A percentile compares a stretch with the other conserved stretches of the same genome.
phyloP scores from a whole-genome alignment of 176 grass and related monocot genomes.

The Ensete glaucum region DNA sequence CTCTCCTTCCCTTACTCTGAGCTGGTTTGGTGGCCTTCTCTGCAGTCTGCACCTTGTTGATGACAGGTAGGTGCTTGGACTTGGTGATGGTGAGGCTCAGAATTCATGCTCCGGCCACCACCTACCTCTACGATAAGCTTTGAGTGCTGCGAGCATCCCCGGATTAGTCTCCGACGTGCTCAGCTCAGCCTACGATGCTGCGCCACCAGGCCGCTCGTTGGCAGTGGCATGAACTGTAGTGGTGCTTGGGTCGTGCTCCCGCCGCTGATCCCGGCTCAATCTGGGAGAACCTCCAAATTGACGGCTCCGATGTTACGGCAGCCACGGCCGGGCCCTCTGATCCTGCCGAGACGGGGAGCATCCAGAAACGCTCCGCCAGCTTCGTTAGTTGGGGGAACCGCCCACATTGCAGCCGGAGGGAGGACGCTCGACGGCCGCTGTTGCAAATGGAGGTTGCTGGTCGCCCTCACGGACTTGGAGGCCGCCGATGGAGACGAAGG shows the following conservation, averaged over 20 bases:
- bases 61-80: background rate
- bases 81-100: conserved; percentile 8
- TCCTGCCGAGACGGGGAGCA: conserved; percentile 61
- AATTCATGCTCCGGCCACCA: conserved; percentile 12
- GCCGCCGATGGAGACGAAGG: conserved; percentile 29
- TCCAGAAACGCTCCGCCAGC: conserved; percentile 75
- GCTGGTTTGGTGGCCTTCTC: conserved; percentile 17
- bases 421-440: conserved; percentile 23
- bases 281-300: conserved; percentile 68
- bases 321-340: conserved; percentile 10
- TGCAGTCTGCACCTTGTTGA: conserved; percentile 16
- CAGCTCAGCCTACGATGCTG: conserved; percentile 54
- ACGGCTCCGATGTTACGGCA: conserved; percentile 41
- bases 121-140: conserved; percentile 43
- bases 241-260: conserved; percentile 66
- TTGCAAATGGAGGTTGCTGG: background rate
- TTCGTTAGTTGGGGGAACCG: conserved; percentile 43
- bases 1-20: too few relatives aligned
- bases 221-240: conserved; percentile 33
- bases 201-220: background rate
- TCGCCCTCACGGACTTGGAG: conserved; percentile 2
- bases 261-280: conserved; percentile 19
- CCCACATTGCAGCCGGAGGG: conserved; percentile 64
- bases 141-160: conserved; percentile 72
- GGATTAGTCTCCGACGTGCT: conserved; percentile 46